phyloP scores from a whole-genome alignment of 768 basidiomycete genomes.

The Tricholoma sp. region DNA sequence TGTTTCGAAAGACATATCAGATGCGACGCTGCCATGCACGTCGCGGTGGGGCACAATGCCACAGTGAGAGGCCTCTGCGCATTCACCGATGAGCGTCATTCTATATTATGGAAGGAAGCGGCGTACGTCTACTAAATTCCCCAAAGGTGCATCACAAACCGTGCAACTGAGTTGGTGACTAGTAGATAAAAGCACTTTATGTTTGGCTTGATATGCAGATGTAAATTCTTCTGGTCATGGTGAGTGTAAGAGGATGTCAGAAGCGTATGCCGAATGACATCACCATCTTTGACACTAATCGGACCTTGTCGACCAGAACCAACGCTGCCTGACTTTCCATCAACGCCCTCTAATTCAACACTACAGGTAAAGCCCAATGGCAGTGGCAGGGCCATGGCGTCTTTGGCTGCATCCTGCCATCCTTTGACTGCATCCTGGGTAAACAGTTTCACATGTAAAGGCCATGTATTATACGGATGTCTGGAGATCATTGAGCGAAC shows the following conservation, averaged over 20 bases:
- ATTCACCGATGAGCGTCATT: neutral
- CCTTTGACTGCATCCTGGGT: conserved; percentile 51
- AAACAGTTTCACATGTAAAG: conserved; percentile 73
- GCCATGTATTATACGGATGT: conserved; percentile 69
- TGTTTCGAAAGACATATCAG: conserved; percentile 47
- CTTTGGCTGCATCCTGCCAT: conserved; percentile 39
- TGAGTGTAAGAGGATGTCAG: neutral
- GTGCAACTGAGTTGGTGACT: conserved; percentile 34
- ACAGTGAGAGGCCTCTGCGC: conserved; percentile 45
- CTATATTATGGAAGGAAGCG: neutral
- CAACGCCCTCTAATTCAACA: conserved; percentile 64
- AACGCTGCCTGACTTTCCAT: conserved; percentile 51
- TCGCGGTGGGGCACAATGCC: conserved; percentile 46
- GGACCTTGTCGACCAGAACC: conserved; percentile 54
- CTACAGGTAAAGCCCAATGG: conserved; percentile 48
- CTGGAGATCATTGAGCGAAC: conserved; percentile 57
- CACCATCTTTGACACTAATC: conserved; percentile 56
- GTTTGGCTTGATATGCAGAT: conserved; percentile 42
- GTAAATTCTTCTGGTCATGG: conserved; percentile 41
- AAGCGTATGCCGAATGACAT: conserved; percentile 7
- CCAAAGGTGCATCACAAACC: conserved; percentile 39
- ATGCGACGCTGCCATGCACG: conserved; percentile 53
- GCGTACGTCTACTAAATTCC: conserved; percentile 38
- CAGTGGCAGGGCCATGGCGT: conserved; percentile 23
- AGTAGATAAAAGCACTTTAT: conserved; percentile 34